Conservation (phyloP, 1,284 basidiomycete genomes). For the Rhodotorula glutinis region DNA sequence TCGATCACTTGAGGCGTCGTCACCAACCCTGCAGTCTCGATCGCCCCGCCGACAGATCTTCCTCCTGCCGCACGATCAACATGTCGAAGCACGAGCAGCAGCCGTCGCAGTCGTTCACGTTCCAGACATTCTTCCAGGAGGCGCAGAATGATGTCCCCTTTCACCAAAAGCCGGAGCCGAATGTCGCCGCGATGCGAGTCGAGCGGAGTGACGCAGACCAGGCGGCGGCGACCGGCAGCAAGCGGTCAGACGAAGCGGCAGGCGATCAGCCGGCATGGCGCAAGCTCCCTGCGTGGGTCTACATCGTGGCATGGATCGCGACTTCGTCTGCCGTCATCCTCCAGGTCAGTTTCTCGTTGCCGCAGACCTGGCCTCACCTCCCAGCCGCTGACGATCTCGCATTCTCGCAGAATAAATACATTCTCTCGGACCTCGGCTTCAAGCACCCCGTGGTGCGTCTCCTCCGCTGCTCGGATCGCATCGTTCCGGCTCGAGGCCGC, state of each 20-base stretch:
- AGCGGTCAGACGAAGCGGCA: neutral
- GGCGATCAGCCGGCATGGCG: conserved; percentile 26
- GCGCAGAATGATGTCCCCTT: conserved; percentile 21
- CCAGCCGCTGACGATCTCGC: neutral
- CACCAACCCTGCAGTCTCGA: no score
- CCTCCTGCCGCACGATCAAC: no score
- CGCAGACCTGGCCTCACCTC: neutral
- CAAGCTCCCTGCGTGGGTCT: conserved; percentile 35
- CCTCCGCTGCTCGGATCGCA: neutral
- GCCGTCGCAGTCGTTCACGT: conserved; percentile 1
- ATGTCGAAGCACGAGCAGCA: no score
- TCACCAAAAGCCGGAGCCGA: conserved; percentile 23
- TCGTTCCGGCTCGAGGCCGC: neutral
- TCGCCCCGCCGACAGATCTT: no score
- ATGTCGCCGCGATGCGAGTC: neutral
- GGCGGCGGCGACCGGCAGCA: neutral
- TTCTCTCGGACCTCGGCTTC: conserved; percentile 80
- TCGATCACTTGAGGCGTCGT: no score
- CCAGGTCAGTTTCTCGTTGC: conserved; percentile 47
- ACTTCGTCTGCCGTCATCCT: conserved; percentile 89
- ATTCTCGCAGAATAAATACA: conserved; percentile 74
- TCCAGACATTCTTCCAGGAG: conserved; percentile 16
- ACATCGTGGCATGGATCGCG: conserved; percentile 65
- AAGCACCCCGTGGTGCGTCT: conserved; percentile 52
- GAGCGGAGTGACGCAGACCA: conserved; percentile 9